Percentiles rank a stretch among this genome's conserved stretches.
Evolutionary conservation across 371 early-diverging fungal genomes (phyloP).

Genomic region (Apophysomyces sp.): DNA sequence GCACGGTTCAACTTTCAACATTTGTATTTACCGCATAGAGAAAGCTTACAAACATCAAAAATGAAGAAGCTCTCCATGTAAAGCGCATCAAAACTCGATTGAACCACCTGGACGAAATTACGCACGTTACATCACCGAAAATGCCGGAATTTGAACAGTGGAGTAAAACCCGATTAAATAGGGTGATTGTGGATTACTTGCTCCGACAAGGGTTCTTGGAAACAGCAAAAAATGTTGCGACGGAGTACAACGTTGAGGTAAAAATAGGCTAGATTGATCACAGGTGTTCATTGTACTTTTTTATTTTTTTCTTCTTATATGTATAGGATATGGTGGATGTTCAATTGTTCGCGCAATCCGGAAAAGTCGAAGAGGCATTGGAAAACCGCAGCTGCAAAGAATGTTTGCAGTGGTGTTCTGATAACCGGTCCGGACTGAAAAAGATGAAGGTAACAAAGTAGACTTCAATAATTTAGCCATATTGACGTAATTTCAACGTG

Average conservation of each 20-base stretch:
- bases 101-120: constrained; percentile 72
- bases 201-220: constrained; percentile 79
- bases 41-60: constrained; percentile 74
- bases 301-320: not conserved
- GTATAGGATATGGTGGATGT: constrained; percentile 85
- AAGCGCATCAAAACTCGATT: constrained; percentile 72
- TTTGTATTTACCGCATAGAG: not conserved
- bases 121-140: constrained; percentile 57
- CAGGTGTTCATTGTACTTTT: too few relatives aligned
- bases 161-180: constrained; percentile 79
- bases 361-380: constrained; percentile 78
- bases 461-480: too few relatives aligned
- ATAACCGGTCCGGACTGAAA: constrained; percentile 82
- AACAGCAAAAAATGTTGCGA: constrained; percentile 74
- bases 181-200: constrained; percentile 92
- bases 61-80: constrained; percentile 70
- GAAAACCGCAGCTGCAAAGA: constrained; percentile 75
- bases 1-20: not conserved
- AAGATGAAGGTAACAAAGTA: constrained; percentile 53
- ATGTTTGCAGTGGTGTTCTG: constrained; percentile 90
- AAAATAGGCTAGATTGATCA: not conserved
- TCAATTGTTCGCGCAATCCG: constrained; percentile 81
- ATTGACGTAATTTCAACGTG: not conserved
- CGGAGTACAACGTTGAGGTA: constrained; percentile 66
- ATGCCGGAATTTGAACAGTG: constrained; percentile 75